Base-by-base conservation (phyloP, 176 grass and related monocot genomes). In the Panicum miliaceum region DNA sequence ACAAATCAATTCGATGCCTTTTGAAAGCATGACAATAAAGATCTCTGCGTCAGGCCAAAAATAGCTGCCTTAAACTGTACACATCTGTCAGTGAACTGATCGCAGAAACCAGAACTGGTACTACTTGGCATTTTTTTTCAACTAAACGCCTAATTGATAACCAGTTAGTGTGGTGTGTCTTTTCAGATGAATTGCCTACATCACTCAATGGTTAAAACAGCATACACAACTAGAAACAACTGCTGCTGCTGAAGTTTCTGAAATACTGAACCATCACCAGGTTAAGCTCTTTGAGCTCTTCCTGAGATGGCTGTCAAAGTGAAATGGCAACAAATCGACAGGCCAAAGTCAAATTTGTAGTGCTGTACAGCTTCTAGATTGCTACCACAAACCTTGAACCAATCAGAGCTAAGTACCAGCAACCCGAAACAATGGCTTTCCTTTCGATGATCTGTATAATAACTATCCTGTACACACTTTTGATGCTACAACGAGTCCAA, bases 401-500 rank as follows among this genome's bases (percentile, higher is more conserved):
- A 45, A 68, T 53, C 38, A 68, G 42, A 76, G 20, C 50, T 43
- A 62, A 43, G 60, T 27, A 67, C 50, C 29, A 70, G 42, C 61
- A 75, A 80, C 80, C 81, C 47, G 85, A 84, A 80, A 75, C 14
- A 69, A 68, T 80, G 76, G 37, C n/a, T 80, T 86, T 48, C 29
- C 29, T 73, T 80, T 70, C 34, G 81, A 80, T 29, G 56, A 80
- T 69, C 75, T 90, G 89, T 76, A 90, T 69, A 90, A 84, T 51
- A 75, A 46, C 54, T 75, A 57, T 76, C 83, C 50, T 91, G 70
- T 87, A 81, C 81, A 87, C 41, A 14, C 0, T 43, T n/a, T 19
- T 77, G 71, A 84, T 84, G 76, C 75, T 87, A 91, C 81, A 84
- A 90, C 7, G 64, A 84, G 16, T 62, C 69, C 53, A 40, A 10